Conservation (phyloP, 2,329 filamentous ascomycete species). For the Aspergillus costaricaensis region DNA sequence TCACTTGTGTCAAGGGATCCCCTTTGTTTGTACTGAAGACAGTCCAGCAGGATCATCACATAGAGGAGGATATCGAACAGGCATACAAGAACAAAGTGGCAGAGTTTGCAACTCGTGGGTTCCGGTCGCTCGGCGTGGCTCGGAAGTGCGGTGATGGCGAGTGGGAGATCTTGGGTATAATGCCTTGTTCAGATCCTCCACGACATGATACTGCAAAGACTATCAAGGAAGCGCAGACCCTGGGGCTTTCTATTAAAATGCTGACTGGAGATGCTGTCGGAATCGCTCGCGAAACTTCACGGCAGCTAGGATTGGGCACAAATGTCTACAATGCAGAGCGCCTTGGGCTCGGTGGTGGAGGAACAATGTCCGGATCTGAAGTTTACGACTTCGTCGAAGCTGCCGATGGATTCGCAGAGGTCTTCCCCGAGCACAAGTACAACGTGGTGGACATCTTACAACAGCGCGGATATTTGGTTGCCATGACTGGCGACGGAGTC, state of each 20-base stretch:
- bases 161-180: constrained; percentile 93
- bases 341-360: constrained; percentile 83
- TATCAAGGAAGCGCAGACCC: constrained; percentile 82
- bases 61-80: constrained; percentile 73
- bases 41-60: constrained; percentile 79
- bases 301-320: constrained; percentile 86
- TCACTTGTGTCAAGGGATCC: constrained; percentile 88
- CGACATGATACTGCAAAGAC: constrained; percentile 89
- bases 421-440: constrained; percentile 95
- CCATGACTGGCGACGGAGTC: constrained; percentile 95
- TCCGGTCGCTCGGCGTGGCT: constrained; percentile 89
- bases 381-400: constrained; percentile 95
- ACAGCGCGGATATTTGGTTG: constrained; percentile 89
- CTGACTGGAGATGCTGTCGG: constrained; percentile 92
- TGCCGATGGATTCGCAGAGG: constrained; percentile 91
- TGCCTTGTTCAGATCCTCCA: constrained; percentile 90
- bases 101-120: constrained; percentile 89
- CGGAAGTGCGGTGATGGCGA: constrained; percentile 78
- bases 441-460: constrained; percentile 91
- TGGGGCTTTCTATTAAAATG: constrained; percentile 93
- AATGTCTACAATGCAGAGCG: constrained; percentile 94
- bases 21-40: constrained; percentile 85
- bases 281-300: constrained; percentile 88
- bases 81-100: constrained; percentile 91
- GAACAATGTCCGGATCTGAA: constrained; percentile 90